Evolutionary conservation across 2,329 filamentous ascomycete species (phyloP).

Genomic region (Knufia fluminis): DNA sequence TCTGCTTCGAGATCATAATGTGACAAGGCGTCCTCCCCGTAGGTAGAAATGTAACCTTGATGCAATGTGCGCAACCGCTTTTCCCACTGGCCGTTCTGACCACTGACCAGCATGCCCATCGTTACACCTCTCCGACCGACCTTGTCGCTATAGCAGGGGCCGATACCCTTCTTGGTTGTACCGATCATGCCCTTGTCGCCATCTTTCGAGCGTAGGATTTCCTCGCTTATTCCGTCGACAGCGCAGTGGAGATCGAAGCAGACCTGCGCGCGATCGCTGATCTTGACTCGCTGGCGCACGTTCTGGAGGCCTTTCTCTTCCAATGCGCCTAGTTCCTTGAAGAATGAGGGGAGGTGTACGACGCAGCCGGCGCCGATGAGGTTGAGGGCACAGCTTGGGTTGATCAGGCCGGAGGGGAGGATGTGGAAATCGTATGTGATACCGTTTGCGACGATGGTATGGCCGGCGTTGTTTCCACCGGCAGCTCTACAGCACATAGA

Average conservation of each 20-base stretch:
- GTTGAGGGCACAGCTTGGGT: slow-evolving; percentile 35
- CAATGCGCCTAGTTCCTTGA: slow-evolving; percentile 37
- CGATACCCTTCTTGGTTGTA: slow-evolving; percentile 42
- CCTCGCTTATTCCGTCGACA: slow-evolving; percentile 39
- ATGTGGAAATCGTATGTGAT: slow-evolving; percentile 43
- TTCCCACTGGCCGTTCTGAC: slow-evolving; percentile 24
- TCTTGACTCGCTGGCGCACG: slow-evolving; percentile 35
- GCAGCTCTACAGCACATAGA: slow-evolving; percentile 38
- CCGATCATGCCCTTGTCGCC: slow-evolving; percentile 37
- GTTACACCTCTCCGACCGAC: slow-evolving; percentile 51
- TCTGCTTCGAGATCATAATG: slow-evolving; percentile 53
- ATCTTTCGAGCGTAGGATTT: slow-evolving; percentile 26
- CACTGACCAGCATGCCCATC: slow-evolving; percentile 39
- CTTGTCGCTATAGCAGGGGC: slow-evolving; percentile 56
- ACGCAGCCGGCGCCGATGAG: slow-evolving; percentile 40
- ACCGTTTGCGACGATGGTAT: slow-evolving; percentile 39
- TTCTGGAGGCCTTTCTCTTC: slow-evolving; percentile 36
- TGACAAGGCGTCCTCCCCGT: slow-evolving; percentile 42
- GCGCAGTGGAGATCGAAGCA: slow-evolving; percentile 38
- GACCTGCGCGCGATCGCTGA: slow-evolving; percentile 39
- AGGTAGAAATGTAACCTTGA: slow-evolving; percentile 46
- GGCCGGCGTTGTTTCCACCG: slow-evolving; percentile 41
- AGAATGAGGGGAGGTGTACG: slow-evolving; percentile 40
- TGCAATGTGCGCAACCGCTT: slow-evolving; percentile 24
- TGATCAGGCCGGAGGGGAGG: slow-evolving; percentile 37